Evolutionary conservation across 805 yeast genomes (phyloP), one percentile per base, ranked within the genome.

Genomic region (Saccharomycopsis schoenii): DNA sequence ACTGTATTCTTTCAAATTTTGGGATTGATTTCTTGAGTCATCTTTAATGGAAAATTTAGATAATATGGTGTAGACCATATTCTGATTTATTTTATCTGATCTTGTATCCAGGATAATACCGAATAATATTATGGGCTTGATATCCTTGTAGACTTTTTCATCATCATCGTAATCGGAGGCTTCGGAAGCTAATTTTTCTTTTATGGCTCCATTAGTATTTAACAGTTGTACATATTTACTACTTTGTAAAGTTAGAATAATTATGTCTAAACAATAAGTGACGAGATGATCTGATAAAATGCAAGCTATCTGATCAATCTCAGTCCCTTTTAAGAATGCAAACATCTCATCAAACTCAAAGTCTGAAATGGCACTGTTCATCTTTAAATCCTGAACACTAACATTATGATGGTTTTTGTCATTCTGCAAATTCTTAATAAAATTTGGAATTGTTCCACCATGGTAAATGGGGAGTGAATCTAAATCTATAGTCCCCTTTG

Each of bases 271-370:
- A n/a, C 57, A 42, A 17, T 63, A 50, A 2, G 66, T 59, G 47
- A 67, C 58, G 11, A 62, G 51, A 11, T 60, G 55, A 21, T 60
- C 57, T 2, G 66, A 42, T 25, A 79, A 64, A 0, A 76, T 61
- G 58, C 66, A 64, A 8, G 65, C 65, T 21, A 29, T 36, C 67
- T 69, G 85, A 55, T 79, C 75, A 1, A 84, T 65, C 39, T 77
- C 80, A 37, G 84, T 77, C 0, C 94, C 94, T 17, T 83, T 80
- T 1, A 76, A 58, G 1, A 69, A 69, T 60, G 75, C 70, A 89
- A 92, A 88, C 41, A 71, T 71, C 2, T 61, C 52, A 11, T 71
- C 72, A 67, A 88, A 85, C 70, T 86, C 88, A 1, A 50, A 64
- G 1, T 68, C 71, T 0, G 92, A 87, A 11, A 83, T 77, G 1